Base-by-base conservation (phyloP, 2,329 filamentous ascomycete genomes). In the Arachnopeziza araneosa region DNA sequence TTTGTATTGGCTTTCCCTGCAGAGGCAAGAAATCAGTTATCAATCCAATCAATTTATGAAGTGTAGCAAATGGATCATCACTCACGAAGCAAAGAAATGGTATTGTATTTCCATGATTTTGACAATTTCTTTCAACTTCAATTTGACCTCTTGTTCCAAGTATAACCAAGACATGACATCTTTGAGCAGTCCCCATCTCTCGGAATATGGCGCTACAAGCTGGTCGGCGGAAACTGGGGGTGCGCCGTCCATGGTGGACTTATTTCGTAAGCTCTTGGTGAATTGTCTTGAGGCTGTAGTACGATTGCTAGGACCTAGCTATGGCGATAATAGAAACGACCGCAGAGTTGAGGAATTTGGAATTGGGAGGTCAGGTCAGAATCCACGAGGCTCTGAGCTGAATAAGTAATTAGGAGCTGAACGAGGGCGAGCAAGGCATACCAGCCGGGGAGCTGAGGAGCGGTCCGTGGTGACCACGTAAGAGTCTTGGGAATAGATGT, bases 1-100 rank as follows among this genome's bases (percentile, higher is more conserved):
- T 54, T 72, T 73, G 62, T 74, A 75, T 55, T 73, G 67, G 49
- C 64, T 55, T 17, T 67, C 68, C 36, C 72, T 74, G 52, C 9
- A 21, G 21, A 10, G n/a, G 3, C 7, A 12, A 52, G 3, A n/a
- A 2, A 12, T 52, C n/a, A 23, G 24, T 22, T 24, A 7, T 22
- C 50, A 52, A n/a, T 8, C 21, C 9, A 6, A 12, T 24, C 24
- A 52, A 12, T 6, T 6, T 22, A 52, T 44, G 24, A 24, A n/a
- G n/a, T 19, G 44, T 17, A n/a, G 30, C 30, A 22, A 50, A 51
- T 55, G 3, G 57, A 30, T 30, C 8, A 51, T 49, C 54, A 44
- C 24, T 44, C 6, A 44, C 36, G 36, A 44, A 14, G 60, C 60
- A 55, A 59, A 21, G 50, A 62, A 62, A 1, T 50, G 17, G 50